A percentile compares a stretch with the other conserved stretches of the same genome.
Evolutionary conservation across 192 early-diverging fungal genomes (phyloP).

Genomic region (Dispira parvispora): DNA sequence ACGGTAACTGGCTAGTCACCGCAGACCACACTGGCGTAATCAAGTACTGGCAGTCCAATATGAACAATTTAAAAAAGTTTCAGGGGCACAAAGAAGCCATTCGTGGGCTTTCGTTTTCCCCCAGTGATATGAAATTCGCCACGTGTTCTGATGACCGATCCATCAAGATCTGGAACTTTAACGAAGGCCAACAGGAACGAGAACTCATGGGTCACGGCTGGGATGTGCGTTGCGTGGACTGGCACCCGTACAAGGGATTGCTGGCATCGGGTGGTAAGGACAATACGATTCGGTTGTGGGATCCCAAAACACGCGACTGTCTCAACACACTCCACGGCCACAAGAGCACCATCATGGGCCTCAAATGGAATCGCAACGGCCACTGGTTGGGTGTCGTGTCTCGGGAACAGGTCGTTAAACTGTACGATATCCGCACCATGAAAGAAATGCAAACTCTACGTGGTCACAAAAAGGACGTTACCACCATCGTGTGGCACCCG

Average conservation of each 20-base stretch:
- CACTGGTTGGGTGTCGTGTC: constrained; percentile 88
- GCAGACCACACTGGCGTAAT: constrained; percentile 82
- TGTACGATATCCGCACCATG: constrained; percentile 91
- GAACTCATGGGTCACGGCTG: constrained; percentile 78
- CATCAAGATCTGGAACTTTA: constrained; percentile 96
- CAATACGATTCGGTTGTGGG: constrained; percentile 93
- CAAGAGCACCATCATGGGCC: constrained; percentile 76
- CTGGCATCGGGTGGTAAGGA: constrained; percentile 92
- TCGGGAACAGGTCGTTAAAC: constrained; percentile 76
- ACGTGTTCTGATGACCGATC: constrained; percentile 87
- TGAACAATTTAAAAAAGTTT: constrained; percentile 83
- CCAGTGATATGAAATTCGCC: constrained; percentile 84
- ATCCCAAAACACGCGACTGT: constrained; percentile 75
- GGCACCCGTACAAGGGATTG: constrained; percentile 89
- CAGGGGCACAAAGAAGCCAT: constrained; percentile 78
- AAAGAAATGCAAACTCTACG: constrained; percentile 73
- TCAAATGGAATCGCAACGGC: constrained; percentile 95
- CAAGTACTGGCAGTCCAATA: constrained; percentile 96
- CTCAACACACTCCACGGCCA: constrained; percentile 83
- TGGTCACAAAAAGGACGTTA: constrained; percentile 78
- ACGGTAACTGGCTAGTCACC: constrained; percentile 88
- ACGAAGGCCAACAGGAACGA: constrained; percentile 61
- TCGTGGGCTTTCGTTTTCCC: constrained; percentile 83
- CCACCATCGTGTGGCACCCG: constrained; percentile 89
- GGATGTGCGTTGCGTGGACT: constrained; percentile 94